Base-by-base conservation (phyloP, 805 yeast genomes). In the Kluyveromyces starmeri region DNA sequence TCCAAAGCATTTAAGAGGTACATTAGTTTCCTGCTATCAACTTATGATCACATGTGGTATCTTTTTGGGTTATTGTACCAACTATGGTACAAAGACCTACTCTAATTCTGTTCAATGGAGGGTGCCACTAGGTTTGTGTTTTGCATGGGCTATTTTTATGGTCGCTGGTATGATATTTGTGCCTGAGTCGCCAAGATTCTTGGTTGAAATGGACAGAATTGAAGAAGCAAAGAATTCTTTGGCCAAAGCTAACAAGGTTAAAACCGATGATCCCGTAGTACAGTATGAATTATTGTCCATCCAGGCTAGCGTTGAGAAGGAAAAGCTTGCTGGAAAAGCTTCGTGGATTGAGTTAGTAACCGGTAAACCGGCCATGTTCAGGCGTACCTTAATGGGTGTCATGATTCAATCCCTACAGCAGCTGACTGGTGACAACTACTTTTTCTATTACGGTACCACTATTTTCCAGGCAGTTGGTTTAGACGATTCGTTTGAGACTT, bases 171-270 rank as follows among this genome's bases (percentile, higher is more conserved):
- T 61, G 60, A 39, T 47, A n/a, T 67, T 69, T 46, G 76, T 78
- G 71, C 85, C 85, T 29, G 86, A 79, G 63, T 76, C 84, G 14
- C 83, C 85, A 46, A 67, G 85, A 59, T 79, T 55, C 60, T 64
- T 78, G 56, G 65, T 74, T 37, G 76, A 73, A 58, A 60, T 59
- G 39, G 68, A 65, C 36, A 68, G 59, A 47, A 50, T 71, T 26
- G 85, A 78, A 25, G 81, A 75, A 39, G 85, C 84, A 35, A 73
- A 67, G 55, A 51, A 49, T 20, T 70, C 83, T 15, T 57, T 79
- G 40, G 78, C 78, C 19, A 68, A 55, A 44, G 68, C 76, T 34
- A 78, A 77, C 66, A 75, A 70, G 51, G 67, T 69, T 24, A 45
- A 67, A 7, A 41, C 58, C n/a, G 79, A 77, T 30, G 71, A 72